Percentiles rank a stretch among this genome's conserved stretches.
Evolutionary conservation across 2,329 filamentous ascomycete genomes (phyloP).

Genomic region (Tolypocladium amazonense): DNA sequence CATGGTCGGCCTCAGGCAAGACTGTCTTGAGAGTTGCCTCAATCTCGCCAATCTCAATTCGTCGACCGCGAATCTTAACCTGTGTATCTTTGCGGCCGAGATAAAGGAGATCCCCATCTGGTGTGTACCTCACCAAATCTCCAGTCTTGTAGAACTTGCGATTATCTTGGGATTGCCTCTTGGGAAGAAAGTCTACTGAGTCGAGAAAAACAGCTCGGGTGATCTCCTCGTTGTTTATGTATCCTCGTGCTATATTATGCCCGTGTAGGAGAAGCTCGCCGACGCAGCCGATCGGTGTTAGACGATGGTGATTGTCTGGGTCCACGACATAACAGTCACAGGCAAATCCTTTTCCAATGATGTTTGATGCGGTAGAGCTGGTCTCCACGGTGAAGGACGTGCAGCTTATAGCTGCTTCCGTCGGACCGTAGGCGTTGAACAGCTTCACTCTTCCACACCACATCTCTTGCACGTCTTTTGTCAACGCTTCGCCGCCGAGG

Average conservation of each 20-base stretch:
- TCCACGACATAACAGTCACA: constrained; percentile 1
- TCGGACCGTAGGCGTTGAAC: not conserved
- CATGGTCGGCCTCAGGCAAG: not conserved
- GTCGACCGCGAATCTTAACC: constrained; percentile 11
- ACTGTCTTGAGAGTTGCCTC: constrained; percentile 1
- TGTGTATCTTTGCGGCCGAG: constrained; percentile 1
- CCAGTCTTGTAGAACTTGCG: constrained; percentile 9
- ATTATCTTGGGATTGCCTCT: not conserved
- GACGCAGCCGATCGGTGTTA: constrained; percentile 2
- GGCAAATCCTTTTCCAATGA: not conserved
- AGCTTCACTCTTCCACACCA: not conserved
- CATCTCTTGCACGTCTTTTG: not conserved
- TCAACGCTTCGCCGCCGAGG: not conserved
- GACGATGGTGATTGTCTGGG: not conserved
- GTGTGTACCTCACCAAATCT: constrained; percentile 7
- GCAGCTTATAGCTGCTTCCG: not conserved
- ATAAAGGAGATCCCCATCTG: constrained; percentile 7
- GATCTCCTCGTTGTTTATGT: not conserved
- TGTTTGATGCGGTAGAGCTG: not conserved
- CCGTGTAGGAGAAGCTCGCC: constrained; percentile 7
- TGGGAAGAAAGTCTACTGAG: not conserved
- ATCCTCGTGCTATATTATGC: constrained; percentile 1
- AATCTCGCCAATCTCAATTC: constrained; percentile 9
- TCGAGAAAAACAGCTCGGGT: constrained; percentile 7
- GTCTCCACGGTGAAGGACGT: not conserved